phyloP scores from a whole-genome alignment of 164 flowering plant genomes.

The Stephania japonica region DNA sequence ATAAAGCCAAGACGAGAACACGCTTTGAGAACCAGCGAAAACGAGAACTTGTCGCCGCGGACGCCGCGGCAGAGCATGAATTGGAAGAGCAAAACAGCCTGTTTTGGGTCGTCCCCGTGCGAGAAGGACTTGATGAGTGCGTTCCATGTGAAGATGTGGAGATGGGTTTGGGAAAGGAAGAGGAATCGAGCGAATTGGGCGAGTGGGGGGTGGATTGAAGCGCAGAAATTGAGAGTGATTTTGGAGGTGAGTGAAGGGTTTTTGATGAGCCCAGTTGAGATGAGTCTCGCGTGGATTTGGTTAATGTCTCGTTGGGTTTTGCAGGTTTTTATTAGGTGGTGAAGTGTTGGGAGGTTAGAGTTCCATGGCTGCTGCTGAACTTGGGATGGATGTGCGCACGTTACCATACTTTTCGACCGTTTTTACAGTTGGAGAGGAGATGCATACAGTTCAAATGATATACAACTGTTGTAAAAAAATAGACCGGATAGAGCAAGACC shows the following conservation, averaged over 20 bases:
- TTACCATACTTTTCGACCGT: background rate
- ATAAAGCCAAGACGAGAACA: constrained; percentile 41
- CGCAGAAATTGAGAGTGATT: constrained; percentile 35
- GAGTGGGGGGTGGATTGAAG: constrained; percentile 40
- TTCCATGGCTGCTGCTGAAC: constrained; percentile 61
- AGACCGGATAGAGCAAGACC: too few species aligned
- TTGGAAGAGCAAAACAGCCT: constrained; percentile 35
- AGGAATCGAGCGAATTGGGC: constrained; percentile 45
- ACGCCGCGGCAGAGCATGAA: constrained; percentile 51
- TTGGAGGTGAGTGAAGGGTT: constrained; percentile 38
- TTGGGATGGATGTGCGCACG: constrained; percentile 22
- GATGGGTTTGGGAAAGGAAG: constrained; percentile 28
- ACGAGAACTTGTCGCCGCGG: constrained; percentile 39
- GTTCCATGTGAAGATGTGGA: constrained; percentile 56
- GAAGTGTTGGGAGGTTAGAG: constrained; percentile 33
- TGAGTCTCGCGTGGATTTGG: constrained; percentile 53
- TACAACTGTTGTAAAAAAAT: too few species aligned
- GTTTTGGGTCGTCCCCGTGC: constrained; percentile 39
- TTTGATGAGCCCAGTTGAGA: constrained; percentile 48
- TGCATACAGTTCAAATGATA: too few species aligned
- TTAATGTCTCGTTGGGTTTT: constrained; percentile 38
- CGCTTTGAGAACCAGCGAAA: constrained; percentile 54
- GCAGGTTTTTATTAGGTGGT: constrained; percentile 34
- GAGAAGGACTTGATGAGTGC: constrained; percentile 49
- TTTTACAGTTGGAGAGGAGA: background rate